Percentiles rank a stretch among this genome's conserved stretches.
These are phyloP conservation scores for Diaporthe batatas DNA, from an alignment of 2,329 filamentous ascomycete species.

Conservation along the genomic window DNA sequence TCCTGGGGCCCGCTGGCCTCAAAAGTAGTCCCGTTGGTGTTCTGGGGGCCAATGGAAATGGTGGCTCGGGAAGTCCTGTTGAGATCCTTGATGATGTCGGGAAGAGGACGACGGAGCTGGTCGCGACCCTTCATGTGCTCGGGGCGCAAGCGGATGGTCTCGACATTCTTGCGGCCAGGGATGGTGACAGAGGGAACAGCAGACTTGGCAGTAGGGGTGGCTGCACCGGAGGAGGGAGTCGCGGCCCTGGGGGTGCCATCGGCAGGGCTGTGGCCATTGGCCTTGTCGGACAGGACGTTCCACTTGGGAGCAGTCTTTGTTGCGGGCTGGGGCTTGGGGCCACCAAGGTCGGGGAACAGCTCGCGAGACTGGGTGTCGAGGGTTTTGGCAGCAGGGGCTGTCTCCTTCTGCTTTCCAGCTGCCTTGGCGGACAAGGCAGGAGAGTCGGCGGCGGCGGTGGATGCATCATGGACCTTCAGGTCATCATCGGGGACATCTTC, in stretches of 20 bases:
- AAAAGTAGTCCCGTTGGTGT: constrained; percentile 81
- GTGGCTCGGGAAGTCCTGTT: constrained; percentile 92
- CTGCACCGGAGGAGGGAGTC: constrained; percentile 72
- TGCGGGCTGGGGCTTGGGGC: constrained; percentile 73
- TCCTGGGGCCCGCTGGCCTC: constrained; percentile 88
- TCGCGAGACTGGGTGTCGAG: constrained; percentile 92
- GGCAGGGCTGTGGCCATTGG: constrained; percentile 66
- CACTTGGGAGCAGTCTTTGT: constrained; percentile 79
- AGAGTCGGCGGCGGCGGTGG: constrained; percentile 61
- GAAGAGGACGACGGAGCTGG: constrained; percentile 86
- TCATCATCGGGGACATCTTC: constrained; percentile 87
- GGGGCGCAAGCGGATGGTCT: constrained; percentile 80
- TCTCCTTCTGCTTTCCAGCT: constrained; percentile 74
- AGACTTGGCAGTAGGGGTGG: constrained; percentile 58
- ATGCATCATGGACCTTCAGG: constrained; percentile 54
- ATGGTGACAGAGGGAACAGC: constrained; percentile 75
- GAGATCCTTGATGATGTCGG: constrained; percentile 90
- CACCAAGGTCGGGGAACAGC: constrained; percentile 91
- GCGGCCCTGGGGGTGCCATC: constrained; percentile 71
- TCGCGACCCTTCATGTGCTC: constrained; percentile 81
- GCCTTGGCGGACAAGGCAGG: constrained; percentile 72
- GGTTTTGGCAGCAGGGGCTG: constrained; percentile 50
- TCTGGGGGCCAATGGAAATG: constrained; percentile 81
- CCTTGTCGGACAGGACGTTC: constrained; percentile 72
- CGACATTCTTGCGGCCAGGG: constrained; percentile 81